phyloP scores from a whole-genome alignment of 306 rosid genomes.

The Cyclanthera cordifolia region DNA sequence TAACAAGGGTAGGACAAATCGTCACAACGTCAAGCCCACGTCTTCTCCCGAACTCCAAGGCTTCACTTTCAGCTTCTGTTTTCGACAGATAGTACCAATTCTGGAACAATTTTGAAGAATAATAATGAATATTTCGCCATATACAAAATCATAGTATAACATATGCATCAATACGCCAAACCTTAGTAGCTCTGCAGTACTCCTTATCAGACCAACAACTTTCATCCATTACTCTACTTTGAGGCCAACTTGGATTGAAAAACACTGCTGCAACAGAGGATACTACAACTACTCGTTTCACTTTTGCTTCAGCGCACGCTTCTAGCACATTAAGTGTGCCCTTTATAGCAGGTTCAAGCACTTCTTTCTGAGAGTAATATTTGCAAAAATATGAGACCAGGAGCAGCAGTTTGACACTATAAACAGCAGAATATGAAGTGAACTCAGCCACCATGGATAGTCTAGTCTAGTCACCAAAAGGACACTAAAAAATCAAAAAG shows the following conservation, averaged over 20 bases:
- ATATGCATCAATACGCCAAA: not conserved
- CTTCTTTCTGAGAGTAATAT: conserved; percentile 14
- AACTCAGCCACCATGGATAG: no score
- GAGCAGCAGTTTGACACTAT: not conserved
- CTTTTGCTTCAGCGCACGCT: conserved; percentile 28
- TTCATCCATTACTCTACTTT: conserved; percentile 29
- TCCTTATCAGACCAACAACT: conserved; percentile 37
- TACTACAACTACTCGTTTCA: conserved; percentile 29
- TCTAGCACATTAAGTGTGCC: conserved; percentile 27
- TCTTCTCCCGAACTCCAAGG: conserved; percentile 37
- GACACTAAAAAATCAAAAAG: no score
- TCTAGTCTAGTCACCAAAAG: no score
- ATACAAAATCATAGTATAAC: not conserved
- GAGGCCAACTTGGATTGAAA: conserved; percentile 27
- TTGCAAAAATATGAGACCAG: not conserved
- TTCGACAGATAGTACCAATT: conserved; percentile 68
- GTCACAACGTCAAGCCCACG: conserved; percentile 40
- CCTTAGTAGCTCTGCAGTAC: conserved; percentile 25
- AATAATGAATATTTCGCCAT: not conserved
- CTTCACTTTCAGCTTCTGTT: conserved; percentile 66
- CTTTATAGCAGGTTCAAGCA: conserved; percentile 20
- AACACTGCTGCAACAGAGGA: conserved; percentile 24
- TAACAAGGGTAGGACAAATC: conserved; percentile 37
- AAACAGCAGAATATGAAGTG: not conserved
- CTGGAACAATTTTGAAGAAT: conserved; percentile 21